Evolutionary conservation across 805 yeast species (phyloP), one percentile per base, ranked within the genome.

Genomic region (Yarrowia bubula): DNA sequence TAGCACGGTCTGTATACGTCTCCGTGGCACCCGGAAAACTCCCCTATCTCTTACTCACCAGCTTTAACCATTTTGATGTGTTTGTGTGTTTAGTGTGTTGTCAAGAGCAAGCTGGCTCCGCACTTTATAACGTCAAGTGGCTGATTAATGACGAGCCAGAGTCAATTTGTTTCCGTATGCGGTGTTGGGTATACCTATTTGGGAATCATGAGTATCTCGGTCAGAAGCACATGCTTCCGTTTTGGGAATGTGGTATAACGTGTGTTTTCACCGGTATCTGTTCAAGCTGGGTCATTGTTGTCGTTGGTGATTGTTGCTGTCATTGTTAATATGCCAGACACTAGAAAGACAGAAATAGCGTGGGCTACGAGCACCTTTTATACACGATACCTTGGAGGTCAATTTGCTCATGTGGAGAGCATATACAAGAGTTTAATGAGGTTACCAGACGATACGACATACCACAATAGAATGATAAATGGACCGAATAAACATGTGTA

Each of bases 31-130:
- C 28, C 28, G 28, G 28, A 22, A 22, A 22, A 22, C 13, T 35
- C 38, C 13, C 38, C 38, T 35, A 35, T 32, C 22, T 41, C 58
- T 32, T 65, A 83, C 86, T 70, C 82, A 84, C 87, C 86, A 75
- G 87, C 87, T 78, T 84, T 84, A 69, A 84, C 87, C 87, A 84
- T 84, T 75, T 72, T 80, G 28, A 22, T 22, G 28, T 67, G 47
- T 31, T n/a, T 55, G 60, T 55, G 61, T 39, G 61, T 55, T 55
- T 28, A 38, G 46, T 55, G 46, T 28, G 41, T 14, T 10, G 41
- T 22, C 28, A 22, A 39, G 61, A 55, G 61, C 61, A 60, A 60
- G 41, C 58, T 10, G 64, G 39, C 17, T 55, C 64, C 58, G 64
- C 64, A 46, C 60, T 60, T 60, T 60, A 60, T 46, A 60, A 60